These are phyloP conservation scores for Crithidia fasciculata DNA, from an alignment of 208 protist genomes.

Conservation along the genomic window DNA sequence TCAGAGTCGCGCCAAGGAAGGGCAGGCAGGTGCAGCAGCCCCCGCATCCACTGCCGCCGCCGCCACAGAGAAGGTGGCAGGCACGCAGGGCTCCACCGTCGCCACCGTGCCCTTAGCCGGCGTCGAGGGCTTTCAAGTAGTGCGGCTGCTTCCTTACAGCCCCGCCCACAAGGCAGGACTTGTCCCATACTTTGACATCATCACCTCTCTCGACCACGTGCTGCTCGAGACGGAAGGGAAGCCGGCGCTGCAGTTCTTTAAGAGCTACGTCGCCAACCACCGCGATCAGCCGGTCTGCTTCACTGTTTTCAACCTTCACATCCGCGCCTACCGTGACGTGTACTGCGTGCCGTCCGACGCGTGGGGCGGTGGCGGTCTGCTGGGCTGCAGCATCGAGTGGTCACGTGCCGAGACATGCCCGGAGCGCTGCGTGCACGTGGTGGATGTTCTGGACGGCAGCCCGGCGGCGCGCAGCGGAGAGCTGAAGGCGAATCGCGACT, in stretches of 20 bases:
- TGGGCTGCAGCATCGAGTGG: constrained; percentile 91
- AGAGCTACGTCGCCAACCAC: constrained; percentile 50
- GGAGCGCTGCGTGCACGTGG: constrained; percentile 67
- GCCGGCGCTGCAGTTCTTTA: constrained; percentile 56
- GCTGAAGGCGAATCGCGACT: constrained; percentile 63
- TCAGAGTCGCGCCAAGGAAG: constrained; percentile 33
- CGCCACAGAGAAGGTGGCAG: neutral
- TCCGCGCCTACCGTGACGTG: constrained; percentile 68
- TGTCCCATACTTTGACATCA: constrained; percentile 90
- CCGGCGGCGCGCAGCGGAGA: constrained; percentile 54
- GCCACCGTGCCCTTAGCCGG: constrained; percentile 22
- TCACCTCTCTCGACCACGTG: constrained; percentile 71
- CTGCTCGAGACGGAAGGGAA: constrained; percentile 24
- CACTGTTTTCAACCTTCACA: constrained; percentile 72
- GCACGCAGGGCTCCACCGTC: constrained; percentile 5
- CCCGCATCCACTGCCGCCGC: neutral
- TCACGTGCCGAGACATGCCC: constrained; percentile 29
- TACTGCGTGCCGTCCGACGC: constrained; percentile 26
- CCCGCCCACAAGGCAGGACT: constrained; percentile 78
- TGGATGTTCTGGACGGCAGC: constrained; percentile 61
- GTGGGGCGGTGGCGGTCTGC: constrained; percentile 66
- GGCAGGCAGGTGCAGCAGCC: neutral
- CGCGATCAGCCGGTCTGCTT: constrained; percentile 51
- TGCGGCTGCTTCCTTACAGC: constrained; percentile 72
- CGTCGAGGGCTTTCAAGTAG: constrained; percentile 82